Evolutionary conservation across 768 basidiomycete genomes (phyloP).

Genomic region (Suillus hirtellus): DNA sequence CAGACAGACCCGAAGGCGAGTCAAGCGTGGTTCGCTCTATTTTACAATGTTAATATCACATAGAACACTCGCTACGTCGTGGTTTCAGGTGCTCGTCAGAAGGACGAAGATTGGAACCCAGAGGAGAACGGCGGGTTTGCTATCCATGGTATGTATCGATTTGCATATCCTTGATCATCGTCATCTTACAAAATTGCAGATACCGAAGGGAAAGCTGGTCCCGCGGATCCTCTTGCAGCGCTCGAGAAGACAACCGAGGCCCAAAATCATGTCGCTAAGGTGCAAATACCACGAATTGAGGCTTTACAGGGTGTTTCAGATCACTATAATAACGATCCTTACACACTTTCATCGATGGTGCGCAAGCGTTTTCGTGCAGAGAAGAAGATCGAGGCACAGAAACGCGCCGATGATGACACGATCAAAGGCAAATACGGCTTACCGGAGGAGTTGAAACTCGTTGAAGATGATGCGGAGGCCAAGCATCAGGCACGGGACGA

Average conservation of each 20-base stretch:
- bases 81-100: constrained; percentile 86
- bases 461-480: constrained; percentile 63
- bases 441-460: constrained; percentile 62
- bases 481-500: constrained; percentile 61
- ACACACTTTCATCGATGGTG: constrained; percentile 68
- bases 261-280: constrained; percentile 68
- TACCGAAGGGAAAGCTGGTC: constrained; percentile 60
- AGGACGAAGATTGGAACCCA: constrained; percentile 96
- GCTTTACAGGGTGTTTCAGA: constrained; percentile 76
- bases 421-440: constrained; percentile 79
- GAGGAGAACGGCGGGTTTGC: constrained; percentile 94
- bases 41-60: not conserved
- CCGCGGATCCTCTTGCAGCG: constrained; percentile 82
- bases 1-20: constrained; percentile 93
- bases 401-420: constrained; percentile 65
- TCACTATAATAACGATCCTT: constrained; percentile 84
- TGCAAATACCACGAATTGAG: constrained; percentile 80
- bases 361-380: constrained; percentile 84
- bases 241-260: constrained; percentile 88
- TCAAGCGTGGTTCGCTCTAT: not conserved
- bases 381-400: constrained; percentile 76
- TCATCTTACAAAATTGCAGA: constrained; percentile 42
- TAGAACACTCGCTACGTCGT: constrained; percentile 97
- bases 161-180: not conserved
- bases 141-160: constrained; percentile 62